These are phyloP conservation scores for Arthrobotrys entomopaga DNA, from an alignment of 2,329 filamentous ascomycete genomes.

Conservation along the genomic window DNA sequence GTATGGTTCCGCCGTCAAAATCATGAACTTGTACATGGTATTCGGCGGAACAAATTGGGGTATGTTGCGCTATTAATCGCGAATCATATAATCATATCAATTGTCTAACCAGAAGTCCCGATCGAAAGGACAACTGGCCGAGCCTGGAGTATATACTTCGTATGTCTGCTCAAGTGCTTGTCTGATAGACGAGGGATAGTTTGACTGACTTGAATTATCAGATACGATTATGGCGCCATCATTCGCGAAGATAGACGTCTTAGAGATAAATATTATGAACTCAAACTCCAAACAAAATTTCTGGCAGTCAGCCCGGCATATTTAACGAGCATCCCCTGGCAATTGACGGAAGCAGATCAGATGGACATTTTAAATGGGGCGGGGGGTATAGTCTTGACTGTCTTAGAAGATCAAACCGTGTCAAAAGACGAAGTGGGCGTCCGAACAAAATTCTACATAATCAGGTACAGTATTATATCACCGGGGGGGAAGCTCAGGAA, in stretches of 20 bases:
- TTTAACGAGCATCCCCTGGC: conserved; percentile 68
- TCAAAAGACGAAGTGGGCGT: conserved; percentile 4
- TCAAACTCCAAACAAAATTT: conserved; percentile 81
- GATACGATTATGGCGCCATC: conserved; percentile 71
- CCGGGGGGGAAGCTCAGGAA: too few species aligned
- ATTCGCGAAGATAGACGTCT: conserved; percentile 77
- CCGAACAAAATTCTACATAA: conserved; percentile 54
- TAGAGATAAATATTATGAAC: conserved; percentile 81
- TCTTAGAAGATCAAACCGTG: conserved; percentile 49
- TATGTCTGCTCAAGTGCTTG: conserved; percentile 9
- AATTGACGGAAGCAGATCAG: conserved; percentile 38
- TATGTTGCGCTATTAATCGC: conserved; percentile 60
- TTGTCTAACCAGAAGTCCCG: neutral
- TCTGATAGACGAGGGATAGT: conserved; percentile 28
- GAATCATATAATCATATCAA: neutral
- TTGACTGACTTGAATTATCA: neutral
- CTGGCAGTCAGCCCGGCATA: conserved; percentile 77
- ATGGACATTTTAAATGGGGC: conserved; percentile 38
- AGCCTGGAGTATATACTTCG: conserved; percentile 51
- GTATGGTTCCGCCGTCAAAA: conserved; percentile 72
- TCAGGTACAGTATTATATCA: conserved; percentile 19
- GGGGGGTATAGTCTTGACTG: conserved; percentile 33
- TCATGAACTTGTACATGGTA: conserved; percentile 79
- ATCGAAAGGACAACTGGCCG: conserved; percentile 35
- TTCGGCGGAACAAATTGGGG: conserved; percentile 87